Evolutionary conservation across 805 yeast genomes (phyloP).

Genomic region (Candida ipomoeae): DNA sequence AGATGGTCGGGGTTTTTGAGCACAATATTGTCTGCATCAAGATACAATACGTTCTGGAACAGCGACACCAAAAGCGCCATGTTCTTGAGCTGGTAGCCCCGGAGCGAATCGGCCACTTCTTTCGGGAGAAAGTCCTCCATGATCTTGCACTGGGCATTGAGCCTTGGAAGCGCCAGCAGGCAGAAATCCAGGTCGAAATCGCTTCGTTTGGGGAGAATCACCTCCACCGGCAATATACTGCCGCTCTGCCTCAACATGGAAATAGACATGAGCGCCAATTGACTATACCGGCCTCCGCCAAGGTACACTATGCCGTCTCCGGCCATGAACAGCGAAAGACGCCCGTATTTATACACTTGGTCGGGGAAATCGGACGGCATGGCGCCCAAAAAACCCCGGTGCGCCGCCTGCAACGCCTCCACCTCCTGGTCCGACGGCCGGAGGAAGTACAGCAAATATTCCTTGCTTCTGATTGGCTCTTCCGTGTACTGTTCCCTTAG

Average conservation of each 20-base stretch:
- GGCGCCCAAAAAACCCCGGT: slow-evolving; percentile 17
- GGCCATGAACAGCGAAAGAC: slow-evolving; percentile 22
- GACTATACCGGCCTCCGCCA: slow-evolving; percentile 36
- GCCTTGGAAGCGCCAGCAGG: slow-evolving; percentile 26
- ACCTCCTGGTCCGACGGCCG: slow-evolving; percentile 20
- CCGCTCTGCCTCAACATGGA: slow-evolving; percentile 32
- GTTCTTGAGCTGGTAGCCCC: slow-evolving; percentile 34
- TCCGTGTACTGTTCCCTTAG: slow-evolving; percentile 27
- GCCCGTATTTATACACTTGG: slow-evolving; percentile 18
- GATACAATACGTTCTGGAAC: slow-evolving; percentile 31
- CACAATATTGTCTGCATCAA: slow-evolving; percentile 41
- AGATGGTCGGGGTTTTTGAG: slow-evolving; percentile 33
- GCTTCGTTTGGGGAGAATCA: slow-evolving; percentile 28
- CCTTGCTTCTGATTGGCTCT: slow-evolving; percentile 28
- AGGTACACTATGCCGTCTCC: slow-evolving; percentile 40
- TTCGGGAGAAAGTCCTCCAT: slow-evolving; percentile 43
- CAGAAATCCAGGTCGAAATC: slow-evolving; percentile 36
- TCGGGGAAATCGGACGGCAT: slow-evolving; percentile 24
- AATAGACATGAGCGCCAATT: slow-evolving; percentile 31
- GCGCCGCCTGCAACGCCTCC: slow-evolving; percentile 19
- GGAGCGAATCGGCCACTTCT: slow-evolving; percentile 15
- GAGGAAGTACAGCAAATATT: slow-evolving; percentile 21
- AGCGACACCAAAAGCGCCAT: slow-evolving; percentile 35
- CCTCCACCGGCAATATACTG: slow-evolving; percentile 34
- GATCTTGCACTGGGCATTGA: slow-evolving; percentile 37